phyloP scores from a whole-genome alignment of 1,139 yeast species.

The Kazachstania sp. region DNA sequence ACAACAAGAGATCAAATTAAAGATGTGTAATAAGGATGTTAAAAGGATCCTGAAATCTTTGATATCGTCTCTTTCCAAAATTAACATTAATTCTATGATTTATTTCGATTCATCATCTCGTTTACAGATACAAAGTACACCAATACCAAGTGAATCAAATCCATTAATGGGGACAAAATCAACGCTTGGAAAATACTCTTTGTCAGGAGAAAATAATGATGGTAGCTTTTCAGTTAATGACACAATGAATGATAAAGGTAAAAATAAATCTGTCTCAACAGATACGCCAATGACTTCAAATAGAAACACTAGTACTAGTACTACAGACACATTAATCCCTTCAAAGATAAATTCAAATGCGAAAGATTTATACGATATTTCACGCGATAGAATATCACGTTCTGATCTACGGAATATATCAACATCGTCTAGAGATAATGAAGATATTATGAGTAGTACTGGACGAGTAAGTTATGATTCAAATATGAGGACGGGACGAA shows the following conservation, averaged over 20 bases:
- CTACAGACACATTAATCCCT: conserved; percentile 22
- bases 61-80: conserved; percentile 47
- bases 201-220: neutral
- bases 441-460: neutral
- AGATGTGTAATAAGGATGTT: conserved; percentile 40
- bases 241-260: neutral
- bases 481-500: neutral
- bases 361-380: conserved; percentile 3
- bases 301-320: conserved; percentile 24
- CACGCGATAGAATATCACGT: neutral
- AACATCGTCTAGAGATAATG: conserved; percentile 3
- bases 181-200: neutral
- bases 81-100: conserved; percentile 51
- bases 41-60: conserved; percentile 43
- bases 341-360: conserved; percentile 3
- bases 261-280: neutral
- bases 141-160: neutral
- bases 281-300: conserved; percentile 1
- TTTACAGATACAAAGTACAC: conserved; percentile 1
- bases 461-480: neutral
- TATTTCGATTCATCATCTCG: conserved; percentile 35
- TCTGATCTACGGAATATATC: conserved; percentile 3
- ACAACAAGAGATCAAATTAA: conserved; percentile 40
- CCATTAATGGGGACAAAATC: neutral
- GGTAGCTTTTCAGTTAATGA: neutral